Percentiles rank a stretch among this genome's conserved stretches.
Evolutionary conservation across 805 yeast species (phyloP).

Genomic region (Monosporozyma aerobia): DNA sequence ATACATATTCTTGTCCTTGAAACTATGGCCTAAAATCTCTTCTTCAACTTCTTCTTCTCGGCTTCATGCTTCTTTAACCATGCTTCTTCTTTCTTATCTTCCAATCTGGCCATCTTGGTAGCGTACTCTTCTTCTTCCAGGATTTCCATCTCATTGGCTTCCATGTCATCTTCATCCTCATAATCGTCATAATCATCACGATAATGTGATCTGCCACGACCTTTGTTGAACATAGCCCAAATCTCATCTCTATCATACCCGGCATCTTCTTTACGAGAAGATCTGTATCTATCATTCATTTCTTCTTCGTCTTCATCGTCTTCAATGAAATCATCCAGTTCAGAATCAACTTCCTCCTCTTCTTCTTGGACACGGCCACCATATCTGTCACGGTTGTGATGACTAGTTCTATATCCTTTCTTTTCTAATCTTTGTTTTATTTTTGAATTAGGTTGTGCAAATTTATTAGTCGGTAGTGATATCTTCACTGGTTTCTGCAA

Average conservation of each 20-base stretch:
- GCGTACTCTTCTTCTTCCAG: constrained; percentile 74
- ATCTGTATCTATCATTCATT: constrained; percentile 30
- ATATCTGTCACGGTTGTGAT: neutral
- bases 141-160: constrained; percentile 86
- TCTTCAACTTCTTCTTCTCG: constrained; percentile 35
- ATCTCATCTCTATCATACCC: constrained; percentile 80
- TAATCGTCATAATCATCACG: constrained; percentile 27
- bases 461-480: constrained; percentile 13
- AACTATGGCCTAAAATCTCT: neutral
- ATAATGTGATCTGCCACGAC: constrained; percentile 42
- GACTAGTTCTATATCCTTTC: constrained; percentile 16
- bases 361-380: neutral
- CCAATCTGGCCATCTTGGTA: constrained; percentile 56
- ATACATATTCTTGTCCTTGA: too few relatives aligned
- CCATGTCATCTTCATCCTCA: constrained; percentile 67
- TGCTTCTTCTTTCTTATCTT: constrained; percentile 64
- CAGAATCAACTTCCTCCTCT: constrained; percentile 10
- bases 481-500: constrained; percentile 7
- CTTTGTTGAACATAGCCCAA: constrained; percentile 74
- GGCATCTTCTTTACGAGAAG: constrained; percentile 11
- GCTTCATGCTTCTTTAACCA: constrained; percentile 42
- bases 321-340: constrained; percentile 23
- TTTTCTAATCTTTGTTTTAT: constrained; percentile 39
- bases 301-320: constrained; percentile 42
- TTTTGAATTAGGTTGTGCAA: constrained; percentile 51